Conservation (phyloP, 2,329 filamentous ascomycete genomes). For the Didymella exigua region DNA sequence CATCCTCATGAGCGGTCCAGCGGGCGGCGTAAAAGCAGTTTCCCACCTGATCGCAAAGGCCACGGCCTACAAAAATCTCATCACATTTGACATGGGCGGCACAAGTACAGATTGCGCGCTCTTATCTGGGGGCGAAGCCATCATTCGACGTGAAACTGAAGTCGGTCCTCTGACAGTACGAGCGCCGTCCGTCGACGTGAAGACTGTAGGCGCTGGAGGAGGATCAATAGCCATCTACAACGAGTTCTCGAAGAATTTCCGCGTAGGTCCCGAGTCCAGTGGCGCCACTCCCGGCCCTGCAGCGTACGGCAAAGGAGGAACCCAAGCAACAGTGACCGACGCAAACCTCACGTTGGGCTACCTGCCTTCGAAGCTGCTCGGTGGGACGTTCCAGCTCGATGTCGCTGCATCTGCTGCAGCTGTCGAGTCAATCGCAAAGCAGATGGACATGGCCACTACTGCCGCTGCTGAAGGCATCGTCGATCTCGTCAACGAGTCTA, state of each 20-base stretch:
- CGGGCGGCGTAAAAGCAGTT: constrained; percentile 58
- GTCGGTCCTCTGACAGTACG: constrained; percentile 54
- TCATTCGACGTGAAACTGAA: constrained; percentile 54
- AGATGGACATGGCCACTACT: constrained; percentile 53
- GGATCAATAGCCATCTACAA: constrained; percentile 58
- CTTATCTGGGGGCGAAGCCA: constrained; percentile 51
- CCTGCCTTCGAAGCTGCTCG: constrained; percentile 54
- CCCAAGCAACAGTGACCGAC: constrained; percentile 56
- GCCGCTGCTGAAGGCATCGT: constrained; percentile 57
- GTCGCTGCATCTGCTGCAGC: constrained; percentile 51
- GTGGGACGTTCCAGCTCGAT: constrained; percentile 54
- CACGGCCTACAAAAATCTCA: constrained; percentile 56
- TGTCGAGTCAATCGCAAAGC: constrained; percentile 52
- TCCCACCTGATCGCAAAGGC: constrained; percentile 54
- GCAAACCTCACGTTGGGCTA: constrained; percentile 58
- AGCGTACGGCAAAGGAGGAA: constrained; percentile 57
- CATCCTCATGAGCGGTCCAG: constrained; percentile 57
- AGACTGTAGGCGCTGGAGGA: constrained; percentile 57
- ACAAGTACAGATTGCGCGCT: constrained; percentile 58
- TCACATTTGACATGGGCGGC: constrained; percentile 59
- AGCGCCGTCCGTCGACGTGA: constrained; percentile 56
- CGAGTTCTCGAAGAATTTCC: constrained; percentile 54
- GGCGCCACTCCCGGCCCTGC: constrained; percentile 57
- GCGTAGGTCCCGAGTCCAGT: constrained; percentile 59
- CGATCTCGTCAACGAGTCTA: constrained; percentile 58